Evolutionary conservation across 345 rosid species (phyloP).

Genomic region (Lepidium sativum): DNA sequence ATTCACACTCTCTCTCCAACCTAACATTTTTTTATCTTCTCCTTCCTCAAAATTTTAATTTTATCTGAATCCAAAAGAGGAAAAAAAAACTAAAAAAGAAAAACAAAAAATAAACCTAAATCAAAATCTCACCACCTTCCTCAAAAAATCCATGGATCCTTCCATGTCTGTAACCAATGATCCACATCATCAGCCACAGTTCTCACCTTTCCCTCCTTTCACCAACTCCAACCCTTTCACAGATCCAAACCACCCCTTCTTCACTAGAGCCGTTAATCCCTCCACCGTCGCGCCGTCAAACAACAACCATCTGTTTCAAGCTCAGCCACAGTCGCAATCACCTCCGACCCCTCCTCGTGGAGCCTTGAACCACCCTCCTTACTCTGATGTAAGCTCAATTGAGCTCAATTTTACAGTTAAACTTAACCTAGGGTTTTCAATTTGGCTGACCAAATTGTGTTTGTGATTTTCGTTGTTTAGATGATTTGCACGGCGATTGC

Average conservation of each 20-base stretch:
- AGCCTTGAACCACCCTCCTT: slow-evolving; percentile 18
- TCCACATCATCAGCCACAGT: slow-evolving; percentile 23
- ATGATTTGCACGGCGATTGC: slow-evolving; percentile 71
- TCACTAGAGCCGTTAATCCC: neutral
- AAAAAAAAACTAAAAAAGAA: neutral
- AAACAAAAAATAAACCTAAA: neutral
- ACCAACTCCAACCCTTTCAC: slow-evolving; percentile 8
- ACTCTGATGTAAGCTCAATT: slow-evolving; percentile 28
- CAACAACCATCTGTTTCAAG: slow-evolving; percentile 22
- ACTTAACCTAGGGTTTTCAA: slow-evolving; percentile 7
- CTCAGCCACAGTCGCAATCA: neutral
- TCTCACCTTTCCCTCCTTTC: slow-evolving; percentile 15
- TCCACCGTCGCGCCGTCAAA: slow-evolving; percentile 12
- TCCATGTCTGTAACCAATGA: slow-evolving; percentile 17
- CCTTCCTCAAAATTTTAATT: neutral
- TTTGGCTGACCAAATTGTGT: neutral
- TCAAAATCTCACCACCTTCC: slow-evolving; percentile 17
- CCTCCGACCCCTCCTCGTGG: neutral
- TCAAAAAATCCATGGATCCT: slow-evolving; percentile 36
- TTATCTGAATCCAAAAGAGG: neutral
- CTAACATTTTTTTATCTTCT: slow-evolving; percentile 3
- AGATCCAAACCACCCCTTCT: neutral
- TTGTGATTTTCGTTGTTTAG: slow-evolving; percentile 11
- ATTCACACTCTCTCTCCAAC: slow-evolving; percentile 13
- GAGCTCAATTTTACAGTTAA: neutral